Conservation (phyloP, 371 early-diverging fungal genomes). For the Funneliformis caledonium region DNA sequence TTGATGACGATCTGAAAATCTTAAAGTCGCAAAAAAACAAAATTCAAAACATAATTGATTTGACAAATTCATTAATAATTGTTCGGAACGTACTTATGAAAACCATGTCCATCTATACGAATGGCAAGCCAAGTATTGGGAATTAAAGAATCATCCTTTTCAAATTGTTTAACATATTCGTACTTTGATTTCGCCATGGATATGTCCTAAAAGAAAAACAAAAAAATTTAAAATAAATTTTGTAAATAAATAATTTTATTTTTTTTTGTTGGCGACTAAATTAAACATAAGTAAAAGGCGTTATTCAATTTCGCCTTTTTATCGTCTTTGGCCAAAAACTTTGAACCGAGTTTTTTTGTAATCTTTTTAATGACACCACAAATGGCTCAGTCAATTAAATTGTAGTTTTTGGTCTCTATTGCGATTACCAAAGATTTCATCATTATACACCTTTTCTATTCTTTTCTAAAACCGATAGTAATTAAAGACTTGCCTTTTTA, state of each 20-base stretch:
- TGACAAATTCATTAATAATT: background rate
- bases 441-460: background rate
- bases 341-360: background rate
- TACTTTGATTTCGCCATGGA: conserved; percentile 89
- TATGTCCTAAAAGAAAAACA: background rate
- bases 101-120: conserved; percentile 93
- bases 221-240: background rate
- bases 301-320: conserved; percentile 28
- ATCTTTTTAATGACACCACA: background rate
- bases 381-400: background rate
- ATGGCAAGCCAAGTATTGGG: conserved; percentile 90
- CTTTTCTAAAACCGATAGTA: background rate
- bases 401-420: background rate
- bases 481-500: too few relatives aligned
- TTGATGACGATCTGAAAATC: conserved; percentile 81
- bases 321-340: conserved; percentile 3
- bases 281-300: background rate
- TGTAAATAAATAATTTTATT: background rate
- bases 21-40: conserved; percentile 38
- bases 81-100: conserved; percentile 67
- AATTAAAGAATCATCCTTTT: conserved; percentile 74
- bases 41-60: background rate
- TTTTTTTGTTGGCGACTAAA: background rate
- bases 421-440: conserved; percentile 36
- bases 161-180: conserved; percentile 93